These are phyloP conservation scores for Thielaviopsis populi DNA, from an alignment of 2,329 filamentous ascomycete species.

Conservation along the genomic window DNA sequence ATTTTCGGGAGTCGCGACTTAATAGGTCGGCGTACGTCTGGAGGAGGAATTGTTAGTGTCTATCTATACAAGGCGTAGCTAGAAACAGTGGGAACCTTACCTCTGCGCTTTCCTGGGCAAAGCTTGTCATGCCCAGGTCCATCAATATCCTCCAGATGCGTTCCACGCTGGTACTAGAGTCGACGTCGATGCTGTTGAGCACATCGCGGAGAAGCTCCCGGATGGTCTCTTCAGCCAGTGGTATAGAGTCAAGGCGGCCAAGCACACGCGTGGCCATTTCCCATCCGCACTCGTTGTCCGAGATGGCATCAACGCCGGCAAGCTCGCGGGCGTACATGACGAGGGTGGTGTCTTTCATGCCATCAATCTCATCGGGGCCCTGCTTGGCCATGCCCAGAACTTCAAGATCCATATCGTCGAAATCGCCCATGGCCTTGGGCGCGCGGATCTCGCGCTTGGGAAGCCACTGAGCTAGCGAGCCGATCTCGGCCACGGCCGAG, in stretches of 20 bases:
- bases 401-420: slow-evolving; percentile 68
- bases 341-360: slow-evolving; percentile 67
- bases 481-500: slow-evolving; percentile 66
- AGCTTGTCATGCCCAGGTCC: slow-evolving; percentile 60
- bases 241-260: slow-evolving; percentile 60
- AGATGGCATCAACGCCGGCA: slow-evolving; percentile 39
- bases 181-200: slow-evolving; percentile 46
- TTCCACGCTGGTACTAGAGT: slow-evolving; percentile 58
- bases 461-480: slow-evolving; percentile 72
- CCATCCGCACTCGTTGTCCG: slow-evolving; percentile 56
- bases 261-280: slow-evolving; percentile 74
- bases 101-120: slow-evolving; percentile 69
- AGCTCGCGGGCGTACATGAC: slow-evolving; percentile 59
- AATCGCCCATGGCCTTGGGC: slow-evolving; percentile 16
- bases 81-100: slow-evolving; percentile 34
- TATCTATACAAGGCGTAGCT: slow-evolving; percentile 17
- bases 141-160: slow-evolving; percentile 67
- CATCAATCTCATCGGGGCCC: slow-evolving; percentile 43
- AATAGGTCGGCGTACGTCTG: slow-evolving; percentile 74
- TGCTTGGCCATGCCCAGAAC: slow-evolving; percentile 54
- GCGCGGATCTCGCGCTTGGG: slow-evolving; percentile 49
- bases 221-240: slow-evolving; percentile 58
- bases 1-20: slow-evolving; percentile 55
- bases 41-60: slow-evolving; percentile 19
- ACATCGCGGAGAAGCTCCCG: slow-evolving; percentile 53